Evolutionary conservation across 75 land plant genomes (phyloP), one percentile per base, ranked within the genome.

Genomic region (Picea sitchensis): DNA sequence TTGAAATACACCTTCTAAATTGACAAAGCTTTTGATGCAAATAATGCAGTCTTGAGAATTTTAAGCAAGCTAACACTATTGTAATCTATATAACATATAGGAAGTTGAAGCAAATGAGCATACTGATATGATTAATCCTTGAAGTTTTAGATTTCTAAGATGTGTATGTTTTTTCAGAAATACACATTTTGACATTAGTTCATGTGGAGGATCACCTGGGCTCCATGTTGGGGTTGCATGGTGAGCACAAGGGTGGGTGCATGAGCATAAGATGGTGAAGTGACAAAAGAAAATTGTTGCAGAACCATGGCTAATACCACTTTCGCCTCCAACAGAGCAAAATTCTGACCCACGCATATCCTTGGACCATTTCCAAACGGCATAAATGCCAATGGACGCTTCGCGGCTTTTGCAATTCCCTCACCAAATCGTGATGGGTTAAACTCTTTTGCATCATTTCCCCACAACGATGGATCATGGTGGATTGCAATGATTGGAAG

Each of bases 371-470:
- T 0, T 30, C 87, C 85, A 54, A 90, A 90, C 13, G 89, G 92
- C 38, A 87, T 47, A 26, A 26, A 26, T 26, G 26, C 26, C 26
- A 26, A 26, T 26, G 26, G 26, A 26, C 0, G 26, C 26, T 26
- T 26, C 0, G 26, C 0, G 26, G 26, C 26, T 26, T 26, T 26
- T 26, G 26, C 26, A 59, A 83, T 82, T 1, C 74, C 88, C 36
- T 83, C 58, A 1, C 76, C 60, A 74, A 89, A 89, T 58, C 93
- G 75, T 32, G 79, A 87, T 1, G 93, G 93, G 13, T 87, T 85
- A 78, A 91, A 91, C 83, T 89, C 88, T 14, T 87, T 76, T 1
- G 83, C 89, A 69, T 91, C 91, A 0, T 74, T 58, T 26, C 93
- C 93, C 93, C 93, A 91, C 3, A 88, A 75, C 0, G 82, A 75